Base-by-base conservation (phyloP, 306 rosid genomes). In the Aeschynomene evenia region DNA sequence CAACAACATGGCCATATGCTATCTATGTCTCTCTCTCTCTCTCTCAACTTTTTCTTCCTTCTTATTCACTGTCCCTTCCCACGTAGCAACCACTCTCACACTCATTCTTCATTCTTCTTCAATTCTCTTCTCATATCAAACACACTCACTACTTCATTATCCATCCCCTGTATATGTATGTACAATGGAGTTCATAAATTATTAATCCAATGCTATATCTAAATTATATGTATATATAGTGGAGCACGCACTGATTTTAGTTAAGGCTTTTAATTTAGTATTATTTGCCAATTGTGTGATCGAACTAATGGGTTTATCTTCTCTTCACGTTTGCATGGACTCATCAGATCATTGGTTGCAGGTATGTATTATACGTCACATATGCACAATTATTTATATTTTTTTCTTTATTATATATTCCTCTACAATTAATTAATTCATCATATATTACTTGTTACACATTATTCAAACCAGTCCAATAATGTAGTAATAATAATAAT, bases 291-390 rank as follows among this genome's bases (percentile, higher is more conserved):
- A 9, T n/a, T 56, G 37, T 33, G 15, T 40, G 15, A 56, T n/a
- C n/a, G n/a, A n/a, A n/a, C n/a, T n/a, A n/a, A 86, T 86, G 96
- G 88, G 86, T 58, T 79, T 86, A 26, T 79, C 85, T 68, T 79
- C 96, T 52, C 74, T 89, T 40, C 92, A 89, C 74, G 87, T 81
- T 69, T 86, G 92, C 87, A 89, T 89, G 92, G 96, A 89, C 56
- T 85, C 92, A 6, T 81, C 96, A 15, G 90, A 86, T 71, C 77
- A 61, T 8, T 89, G 92, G 96, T 72, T 89, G 18, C 96, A 86
- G 88, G 96, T 89, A 85, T 34, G 36, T n/a, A n/a, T n/a, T n/a
- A n/a, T n/a, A n/a, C n/a, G n/a, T n/a, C n/a, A n/a, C n/a, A 28
- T 2, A 43, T 65, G 4, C 29, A 39, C 2, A 21, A 10, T 20